A percentile compares a stretch with the other conserved stretches of the same genome.
These are phyloP conservation scores for Colletotrichum sp. DNA, from an alignment of 2,329 filamentous ascomycete species.

Conservation along the genomic window DNA sequence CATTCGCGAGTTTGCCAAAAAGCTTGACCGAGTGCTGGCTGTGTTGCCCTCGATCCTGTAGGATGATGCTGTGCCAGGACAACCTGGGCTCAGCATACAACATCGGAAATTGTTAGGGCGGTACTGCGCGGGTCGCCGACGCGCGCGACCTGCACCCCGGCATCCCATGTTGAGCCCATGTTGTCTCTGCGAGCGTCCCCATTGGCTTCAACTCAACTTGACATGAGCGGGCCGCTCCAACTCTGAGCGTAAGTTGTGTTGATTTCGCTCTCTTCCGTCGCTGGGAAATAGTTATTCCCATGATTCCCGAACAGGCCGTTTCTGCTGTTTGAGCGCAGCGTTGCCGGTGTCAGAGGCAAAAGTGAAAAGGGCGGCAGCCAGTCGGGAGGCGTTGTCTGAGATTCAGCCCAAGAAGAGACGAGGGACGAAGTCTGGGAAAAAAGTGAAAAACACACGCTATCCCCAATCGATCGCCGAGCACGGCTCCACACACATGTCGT, in stretches of 20 bases:
- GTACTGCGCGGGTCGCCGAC: background rate
- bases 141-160: background rate
- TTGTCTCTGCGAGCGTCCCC: background rate
- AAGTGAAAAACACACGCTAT: constrained; percentile 14
- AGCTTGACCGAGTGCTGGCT: background rate
- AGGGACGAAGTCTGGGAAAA: constrained; percentile 8
- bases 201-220: background rate
- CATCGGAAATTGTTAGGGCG: background rate
- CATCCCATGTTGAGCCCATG: constrained; percentile 11
- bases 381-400: background rate
- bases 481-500: background rate
- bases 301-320: background rate
- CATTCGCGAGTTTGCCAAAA: background rate
- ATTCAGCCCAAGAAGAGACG: constrained; percentile 1
- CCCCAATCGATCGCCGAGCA: constrained; percentile 11
- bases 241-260: background rate
- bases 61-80: background rate
- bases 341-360: constrained; percentile 7
- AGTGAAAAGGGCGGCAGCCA: constrained; percentile 13
- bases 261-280: background rate
- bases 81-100: background rate
- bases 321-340: constrained; percentile 2
- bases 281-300: background rate
- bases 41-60: background rate
- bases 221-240: constrained; percentile 8